Evolutionary conservation across 164 flowering plant species (phyloP), one percentile per base, ranked within the genome.

Genomic region (Buxus sempervirens): DNA sequence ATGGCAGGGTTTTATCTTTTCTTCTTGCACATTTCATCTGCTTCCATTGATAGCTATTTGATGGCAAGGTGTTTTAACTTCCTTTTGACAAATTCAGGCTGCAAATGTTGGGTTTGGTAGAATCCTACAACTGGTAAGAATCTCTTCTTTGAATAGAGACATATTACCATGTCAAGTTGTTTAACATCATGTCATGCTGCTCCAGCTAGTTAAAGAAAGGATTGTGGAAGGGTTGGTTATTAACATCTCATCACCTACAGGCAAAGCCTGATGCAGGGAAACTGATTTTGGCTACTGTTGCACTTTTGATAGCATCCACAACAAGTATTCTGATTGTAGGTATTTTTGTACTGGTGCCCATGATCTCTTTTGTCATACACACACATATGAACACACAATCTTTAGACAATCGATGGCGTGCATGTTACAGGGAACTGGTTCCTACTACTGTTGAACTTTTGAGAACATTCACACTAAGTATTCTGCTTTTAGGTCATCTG

Each of bases 31-130:
- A 42, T n/a, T 24, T 58, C 26, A 15, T 19, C 5, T 13, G 14
- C 55, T 58, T 66, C 49, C 20, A 57, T 28, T 63, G 38, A 32
- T 64, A 26, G 26, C 10, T 59, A 23, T 54, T 64, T 21, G 49
- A 26, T 10, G 32, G 14, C 23, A 51, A 42, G 25, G 54, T 26
- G 62, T 70, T n/a, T n/a, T 72, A 36, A 76, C 60, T 60, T 58
- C 66, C 4, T 62, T 48, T 60, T 70, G 51, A 32, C 25, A 58
- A 63, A 63, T 54, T 55, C 86, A 91, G 97, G 89, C 96, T 26
- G 92, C 90, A 63, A 86, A 90, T 85, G 96, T 91, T 56, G 91
- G 96, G 32, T 88, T 91, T 73, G 45, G 83, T 58, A 84, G 98
- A 75, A 90, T 95, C 10, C 63, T 91, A 65, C 69, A 82, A 59